Evolutionary conservation across 108 stramenopile genomes (phyloP), one percentile per base, ranked within the genome.

Genomic region (Cylindrotheca fusiformis): DNA sequence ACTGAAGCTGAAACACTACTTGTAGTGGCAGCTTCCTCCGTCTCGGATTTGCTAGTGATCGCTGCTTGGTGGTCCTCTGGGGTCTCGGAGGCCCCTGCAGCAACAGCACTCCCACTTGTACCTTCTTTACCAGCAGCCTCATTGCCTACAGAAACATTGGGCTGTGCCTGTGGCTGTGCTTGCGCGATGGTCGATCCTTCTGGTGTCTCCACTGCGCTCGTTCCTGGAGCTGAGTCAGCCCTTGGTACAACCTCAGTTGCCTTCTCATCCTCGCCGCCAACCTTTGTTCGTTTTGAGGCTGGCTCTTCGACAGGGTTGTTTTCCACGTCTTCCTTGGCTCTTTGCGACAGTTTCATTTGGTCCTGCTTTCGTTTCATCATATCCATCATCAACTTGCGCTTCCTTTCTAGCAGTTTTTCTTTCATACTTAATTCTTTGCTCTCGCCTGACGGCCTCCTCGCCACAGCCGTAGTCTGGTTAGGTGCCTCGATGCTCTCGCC

Each of bases 391-490:
- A 83, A 69, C 41, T 74, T 64, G 10, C 82, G 67, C 54, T 83
- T 83, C 78, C 69, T 83, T 50, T 71, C 69, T 27, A 79, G 36
- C 2, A 83, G 58, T 53, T 80, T 84, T 48, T 71, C 74, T 52
- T 77, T 75, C 71, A 76, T 60, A 25, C 61, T 64, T 14, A 73
- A 52, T 31, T 73, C 67, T 51, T 75, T 78, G 20, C 44, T 71
- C 52, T 77, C 73, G 23, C 59, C 67, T 2, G 69, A 72, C 6
- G 21, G 47, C 46, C 64, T 47, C 64, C 76, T 20, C 21, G 28
- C 19, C 21, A 53, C n/a, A 36, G 44, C 36, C 25, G 46, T 26
- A 3, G n/a, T 23, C 33, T 8, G 0, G 5, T 62, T 48, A 49
- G 60, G 60, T 19, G 52, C 30, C 22, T 63, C 49, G 30, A 51